Evolutionary conservation across 805 yeast genomes (phyloP).

Genomic region (Candida sithepensis): DNA sequence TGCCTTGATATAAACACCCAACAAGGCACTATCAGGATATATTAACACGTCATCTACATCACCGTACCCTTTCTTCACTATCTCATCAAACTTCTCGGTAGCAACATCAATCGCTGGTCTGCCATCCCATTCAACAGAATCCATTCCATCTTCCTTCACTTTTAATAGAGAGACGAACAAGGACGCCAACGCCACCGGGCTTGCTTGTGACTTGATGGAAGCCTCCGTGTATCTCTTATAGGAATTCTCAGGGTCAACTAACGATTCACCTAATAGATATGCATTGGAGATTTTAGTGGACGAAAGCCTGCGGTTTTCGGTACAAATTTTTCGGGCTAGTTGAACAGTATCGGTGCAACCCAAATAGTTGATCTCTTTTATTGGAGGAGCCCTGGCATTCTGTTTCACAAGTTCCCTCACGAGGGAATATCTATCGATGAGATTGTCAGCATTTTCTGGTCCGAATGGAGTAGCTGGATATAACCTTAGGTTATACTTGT

Average conservation of each 20-base stretch:
- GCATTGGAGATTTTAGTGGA: constrained; percentile 23
- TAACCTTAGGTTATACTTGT: constrained; percentile 20
- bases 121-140: background rate
- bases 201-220: constrained; percentile 15
- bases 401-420: constrained; percentile 1
- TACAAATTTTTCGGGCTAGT: constrained; percentile 25
- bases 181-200: constrained; percentile 34
- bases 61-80: constrained; percentile 33
- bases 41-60: constrained; percentile 32
- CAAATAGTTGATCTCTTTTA: background rate
- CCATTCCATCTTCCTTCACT: constrained; percentile 14
- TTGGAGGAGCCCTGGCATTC: background rate
- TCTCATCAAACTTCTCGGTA: constrained; percentile 48
- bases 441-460: constrained; percentile 8
- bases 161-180: constrained; percentile 47
- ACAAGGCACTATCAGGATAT: constrained; percentile 43
- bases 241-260: constrained; percentile 29
- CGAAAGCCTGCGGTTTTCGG: background rate
- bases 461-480: constrained; percentile 6
- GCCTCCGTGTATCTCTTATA: constrained; percentile 25
- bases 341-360: constrained; percentile 10
- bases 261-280: constrained; percentile 32
- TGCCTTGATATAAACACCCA: constrained; percentile 51
- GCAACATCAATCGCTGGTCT: constrained; percentile 54
- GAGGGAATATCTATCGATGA: constrained; percentile 13